Evolutionary conservation across 2,329 filamentous ascomycete species (phyloP), one percentile per base, ranked within the genome.

Genomic region (Penicillium expansum): DNA sequence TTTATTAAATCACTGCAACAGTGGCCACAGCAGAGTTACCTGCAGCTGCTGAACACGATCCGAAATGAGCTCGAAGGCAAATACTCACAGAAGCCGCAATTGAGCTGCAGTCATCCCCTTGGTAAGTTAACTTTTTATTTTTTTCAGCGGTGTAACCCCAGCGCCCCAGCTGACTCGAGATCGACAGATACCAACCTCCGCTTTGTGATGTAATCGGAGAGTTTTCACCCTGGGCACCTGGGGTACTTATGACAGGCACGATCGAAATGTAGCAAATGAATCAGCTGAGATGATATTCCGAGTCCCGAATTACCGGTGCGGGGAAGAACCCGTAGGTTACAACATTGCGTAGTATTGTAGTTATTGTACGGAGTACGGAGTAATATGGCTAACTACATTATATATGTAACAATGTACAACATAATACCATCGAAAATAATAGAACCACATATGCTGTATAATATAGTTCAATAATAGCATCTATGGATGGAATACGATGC

Each of bases 21-120:
- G 77, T 93, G 94, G 71, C 91, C 91, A 0, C 86, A 96, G 69
- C 93, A 97, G 79, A 96, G 89, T 77, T 99, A 99, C 70, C 87
- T 97, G 54, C 87, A 96, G 79, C 80, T 99, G 51, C 83, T 99
- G 63, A 97, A 97, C 80, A 94, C 86, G 74, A 92, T 99, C 68
- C 89, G 94, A 54, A 91, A 95, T 58, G 87, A 97, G 70, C 81
- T 99, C 52, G 82, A 90, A 65, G 86, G 86, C 20, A 93, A 94
- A 74, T 99, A 99, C 74, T 85, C 85, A 3, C 94, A 99, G 77
- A 96, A 96, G 80, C 94, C 94, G 55, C 94, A 99, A 80, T 79
- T 99, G 62, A 97, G 92, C 70, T 95, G 91, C 78, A 96, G 92
- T 76, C 94, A 99, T 78, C 94, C 94, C 32, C 81, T 99, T 69